Conservation (phyloP, 768 basidiomycete genomes). For the Paxillus involutus region DNA sequence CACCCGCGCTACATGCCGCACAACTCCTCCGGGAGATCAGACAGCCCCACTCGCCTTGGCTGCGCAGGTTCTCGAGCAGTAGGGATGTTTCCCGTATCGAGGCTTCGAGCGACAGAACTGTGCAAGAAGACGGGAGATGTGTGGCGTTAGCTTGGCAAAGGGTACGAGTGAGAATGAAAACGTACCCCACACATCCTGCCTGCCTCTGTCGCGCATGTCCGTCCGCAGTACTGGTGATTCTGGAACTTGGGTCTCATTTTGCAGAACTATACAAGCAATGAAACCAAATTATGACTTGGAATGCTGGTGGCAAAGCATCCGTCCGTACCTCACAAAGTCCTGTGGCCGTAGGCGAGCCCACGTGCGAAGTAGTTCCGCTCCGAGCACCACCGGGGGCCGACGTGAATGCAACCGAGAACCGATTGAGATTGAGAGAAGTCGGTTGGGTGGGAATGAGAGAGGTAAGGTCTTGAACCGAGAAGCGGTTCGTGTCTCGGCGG, state of each 20-base stretch:
- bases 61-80: conserved; percentile 34
- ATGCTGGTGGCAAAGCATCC: background rate
- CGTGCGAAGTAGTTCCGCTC: background rate
- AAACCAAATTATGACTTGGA: conserved; percentile 1
- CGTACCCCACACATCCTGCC: conserved; percentile 28
- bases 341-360: conserved; percentile 5
- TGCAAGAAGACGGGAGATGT: background rate
- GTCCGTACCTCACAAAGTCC: conserved; percentile 31
- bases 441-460: conserved; percentile 15
- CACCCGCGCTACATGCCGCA: background rate
- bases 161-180: background rate
- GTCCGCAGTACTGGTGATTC: conserved; percentile 61
- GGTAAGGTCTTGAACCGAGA: conserved; percentile 33
- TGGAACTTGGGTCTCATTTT: conserved; percentile 60
- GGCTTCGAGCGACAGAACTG: conserved; percentile 31
- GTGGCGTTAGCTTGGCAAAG: conserved; percentile 5
- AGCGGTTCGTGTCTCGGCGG: conserved; percentile 26
- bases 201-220: conserved; percentile 58
- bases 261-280: conserved; percentile 41
- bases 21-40: conserved; percentile 1
- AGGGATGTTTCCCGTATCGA: conserved; percentile 33
- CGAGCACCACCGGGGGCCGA: background rate
- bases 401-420: conserved; percentile 3
- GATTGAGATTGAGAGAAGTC: background rate
- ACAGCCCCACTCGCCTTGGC: conserved; percentile 18